phyloP scores from a whole-genome alignment of 495 filamentous ascomycete genomes.

The Echria macrotheca region DNA sequence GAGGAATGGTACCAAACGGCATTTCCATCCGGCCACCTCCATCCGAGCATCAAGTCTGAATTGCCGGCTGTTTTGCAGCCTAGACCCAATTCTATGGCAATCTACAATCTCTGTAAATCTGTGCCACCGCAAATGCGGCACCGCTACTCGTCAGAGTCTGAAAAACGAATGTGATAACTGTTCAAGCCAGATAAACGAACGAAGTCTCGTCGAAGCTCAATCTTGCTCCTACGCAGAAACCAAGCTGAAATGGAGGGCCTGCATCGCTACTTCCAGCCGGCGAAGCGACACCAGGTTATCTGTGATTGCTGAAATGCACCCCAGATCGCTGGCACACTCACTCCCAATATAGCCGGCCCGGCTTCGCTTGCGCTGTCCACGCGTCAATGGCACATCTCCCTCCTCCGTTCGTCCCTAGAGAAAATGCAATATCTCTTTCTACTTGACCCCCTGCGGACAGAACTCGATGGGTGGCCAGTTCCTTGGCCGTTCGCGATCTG shows the following conservation, averaged over 20 bases:
- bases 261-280: too few species aligned
- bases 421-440: neutral
- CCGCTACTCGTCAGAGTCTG: too few species aligned
- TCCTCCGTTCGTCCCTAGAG: neutral
- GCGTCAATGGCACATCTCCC: slow-evolving; percentile 3
- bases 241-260: too few species aligned
- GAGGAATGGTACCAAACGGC: neutral
- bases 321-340: slow-evolving; percentile 1
- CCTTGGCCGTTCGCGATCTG: too few species aligned
- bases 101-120: too few species aligned
- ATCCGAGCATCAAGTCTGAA: slow-evolving; percentile 1
- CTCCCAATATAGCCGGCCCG: slow-evolving; percentile 4
- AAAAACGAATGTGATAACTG: too few species aligned
- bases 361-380: neutral
- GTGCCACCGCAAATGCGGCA: too few species aligned
- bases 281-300: neutral
- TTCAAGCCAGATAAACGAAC: too few species aligned
- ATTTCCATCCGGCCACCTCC: neutral
- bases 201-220: too few species aligned
- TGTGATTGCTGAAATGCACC: slow-evolving; percentile 8
- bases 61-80: slow-evolving; percentile 8
- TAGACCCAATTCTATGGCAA: neutral
- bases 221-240: too few species aligned
- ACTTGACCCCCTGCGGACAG: neutral
- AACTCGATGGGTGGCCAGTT: too few species aligned